These are phyloP conservation scores for Rubus idaeus DNA, from an alignment of 306 rosid genomes.

Conservation along the genomic window DNA sequence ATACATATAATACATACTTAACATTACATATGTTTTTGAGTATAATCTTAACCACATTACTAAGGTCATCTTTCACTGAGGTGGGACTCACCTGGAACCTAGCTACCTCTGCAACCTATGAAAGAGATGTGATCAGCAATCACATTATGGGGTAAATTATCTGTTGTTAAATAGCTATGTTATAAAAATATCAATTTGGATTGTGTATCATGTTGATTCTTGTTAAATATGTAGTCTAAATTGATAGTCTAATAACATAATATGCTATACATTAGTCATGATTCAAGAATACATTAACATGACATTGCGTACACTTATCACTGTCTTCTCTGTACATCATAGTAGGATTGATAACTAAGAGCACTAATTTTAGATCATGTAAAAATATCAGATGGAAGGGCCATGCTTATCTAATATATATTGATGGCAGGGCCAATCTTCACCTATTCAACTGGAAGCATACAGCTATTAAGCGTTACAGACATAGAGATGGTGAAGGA, in stretches of 20 bases:
- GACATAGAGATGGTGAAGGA: slow-evolving; percentile 41
- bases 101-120: not conserved
- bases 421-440: slow-evolving; percentile 31
- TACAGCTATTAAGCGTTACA: slow-evolving; percentile 23
- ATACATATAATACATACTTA: not conserved
- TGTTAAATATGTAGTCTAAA: too few species aligned
- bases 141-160: not conserved
- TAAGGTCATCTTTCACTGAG: not conserved
- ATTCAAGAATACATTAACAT: not conserved
- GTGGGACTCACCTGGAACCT: not conserved
- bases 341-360: not conserved
- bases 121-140: not conserved
- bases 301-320: too few species aligned
- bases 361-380: not conserved
- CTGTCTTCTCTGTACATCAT: not conserved
- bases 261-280: not conserved
- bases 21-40: not conserved
- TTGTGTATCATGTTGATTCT: too few species aligned
- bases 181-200: not conserved
- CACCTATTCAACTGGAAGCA: slow-evolving; percentile 32
- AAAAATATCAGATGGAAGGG: not conserved
- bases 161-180: not conserved
- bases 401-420: too few species aligned
- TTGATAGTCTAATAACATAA: too few species aligned
- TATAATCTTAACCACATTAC: not conserved